These are phyloP conservation scores for Pseudoneurospora amorphoporcata DNA, from an alignment of 495 filamentous ascomycete genomes.

Conservation along the genomic window DNA sequence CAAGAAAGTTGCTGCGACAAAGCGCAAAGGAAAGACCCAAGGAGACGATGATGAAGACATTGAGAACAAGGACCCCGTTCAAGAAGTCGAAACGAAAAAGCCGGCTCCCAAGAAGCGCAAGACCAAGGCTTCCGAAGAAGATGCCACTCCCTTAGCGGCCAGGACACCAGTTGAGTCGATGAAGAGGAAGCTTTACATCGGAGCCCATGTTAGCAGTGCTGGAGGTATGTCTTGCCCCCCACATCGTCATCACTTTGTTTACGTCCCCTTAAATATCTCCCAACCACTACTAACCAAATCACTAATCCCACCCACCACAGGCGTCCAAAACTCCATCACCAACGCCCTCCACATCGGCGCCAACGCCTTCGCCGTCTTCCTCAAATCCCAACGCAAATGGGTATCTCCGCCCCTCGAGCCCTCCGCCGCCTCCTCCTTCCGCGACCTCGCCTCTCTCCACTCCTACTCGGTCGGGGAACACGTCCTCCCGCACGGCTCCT, in stretches of 20 bases:
- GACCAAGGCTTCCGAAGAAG: conserved; percentile 32
- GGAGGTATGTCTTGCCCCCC: conserved; percentile 47
- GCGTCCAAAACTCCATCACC: conserved; percentile 77
- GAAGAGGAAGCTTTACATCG: conserved; percentile 65
- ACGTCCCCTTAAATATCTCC: not conserved
- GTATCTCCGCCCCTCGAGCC: conserved; percentile 64
- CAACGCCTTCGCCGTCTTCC: conserved; percentile 87
- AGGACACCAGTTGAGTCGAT: conserved; percentile 52
- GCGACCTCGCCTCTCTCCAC: conserved; percentile 52
- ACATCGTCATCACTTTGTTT: not conserved
- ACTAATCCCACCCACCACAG: conserved; percentile 25
- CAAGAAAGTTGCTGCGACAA: conserved; percentile 13
- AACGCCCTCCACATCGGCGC: conserved; percentile 77
- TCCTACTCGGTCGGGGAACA: conserved; percentile 60
- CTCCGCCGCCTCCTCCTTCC: conserved; percentile 58
- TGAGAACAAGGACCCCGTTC: conserved; percentile 8
- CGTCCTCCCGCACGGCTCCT: conserved; percentile 85
- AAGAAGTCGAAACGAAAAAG: conserved; percentile 16
- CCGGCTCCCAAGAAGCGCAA: conserved; percentile 37
- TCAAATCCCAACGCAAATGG: conserved; percentile 96
- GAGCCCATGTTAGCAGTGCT: conserved; percentile 83
- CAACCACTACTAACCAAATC: not conserved
- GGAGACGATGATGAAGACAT: conserved; percentile 14
- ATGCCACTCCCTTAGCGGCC: conserved; percentile 53
- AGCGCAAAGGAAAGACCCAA: conserved; percentile 27